These are phyloP conservation scores for Saussurea involucrata DNA, from an alignment of 129 eudicot genomes.

Conservation along the genomic window DNA sequence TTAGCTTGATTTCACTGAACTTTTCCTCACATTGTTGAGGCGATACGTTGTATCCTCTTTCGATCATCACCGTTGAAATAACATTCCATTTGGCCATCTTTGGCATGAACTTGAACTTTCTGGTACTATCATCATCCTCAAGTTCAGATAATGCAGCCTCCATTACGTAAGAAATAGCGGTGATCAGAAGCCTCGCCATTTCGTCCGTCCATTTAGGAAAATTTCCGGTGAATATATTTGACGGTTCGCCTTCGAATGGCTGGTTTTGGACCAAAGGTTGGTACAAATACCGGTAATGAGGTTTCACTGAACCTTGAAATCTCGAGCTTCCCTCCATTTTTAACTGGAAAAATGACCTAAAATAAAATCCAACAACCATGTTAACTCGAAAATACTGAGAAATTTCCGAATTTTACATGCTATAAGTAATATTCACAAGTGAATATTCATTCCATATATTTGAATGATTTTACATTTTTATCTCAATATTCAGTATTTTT, in stretches of 20 bases:
- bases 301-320: conserved; percentile 13
- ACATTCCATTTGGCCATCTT: too few relatives aligned
- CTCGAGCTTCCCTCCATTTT: conserved; percentile 16
- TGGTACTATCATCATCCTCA: not conserved
- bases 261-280: not conserved
- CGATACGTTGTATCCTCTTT: conserved; percentile 34
- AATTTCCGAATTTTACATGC: not conserved
- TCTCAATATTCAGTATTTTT: not conserved
- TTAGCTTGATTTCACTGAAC: conserved; percentile 35
- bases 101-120: too few relatives aligned
- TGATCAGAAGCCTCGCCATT: conserved; percentile 28
- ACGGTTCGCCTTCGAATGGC: not conserved
- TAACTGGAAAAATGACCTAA: not conserved
- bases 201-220: conserved; percentile 11
- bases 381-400: not conserved
- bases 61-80: conserved; percentile 31
- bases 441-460: not conserved
- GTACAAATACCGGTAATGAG: not conserved
- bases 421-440: not conserved
- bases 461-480: too few relatives aligned
- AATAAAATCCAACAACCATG: not conserved
- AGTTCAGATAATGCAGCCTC: conserved; percentile 3
- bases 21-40: conserved; percentile 49
- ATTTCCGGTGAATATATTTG: not conserved
- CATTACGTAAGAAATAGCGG: conserved; percentile 27